Conservation (phyloP, 2,329 filamentous ascomycete species). For the Pleomassaria siparia region DNA sequence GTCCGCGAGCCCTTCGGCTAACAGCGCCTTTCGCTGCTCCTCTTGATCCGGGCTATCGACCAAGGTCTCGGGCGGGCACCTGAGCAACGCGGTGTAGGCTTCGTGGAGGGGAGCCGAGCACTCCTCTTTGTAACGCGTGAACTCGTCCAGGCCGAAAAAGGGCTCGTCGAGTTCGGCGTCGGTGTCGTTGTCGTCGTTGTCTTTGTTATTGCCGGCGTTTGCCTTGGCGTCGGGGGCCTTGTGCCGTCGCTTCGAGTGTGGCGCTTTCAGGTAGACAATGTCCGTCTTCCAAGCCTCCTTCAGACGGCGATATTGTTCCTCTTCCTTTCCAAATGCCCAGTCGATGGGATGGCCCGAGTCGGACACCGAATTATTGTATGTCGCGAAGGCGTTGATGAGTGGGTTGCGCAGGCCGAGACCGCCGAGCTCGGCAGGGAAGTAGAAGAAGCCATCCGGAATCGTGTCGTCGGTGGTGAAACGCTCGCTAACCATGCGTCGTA, state of each 20-base stretch:
- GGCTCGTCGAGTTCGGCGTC: slow-evolving; percentile 34
- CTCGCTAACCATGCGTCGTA: slow-evolving; percentile 44
- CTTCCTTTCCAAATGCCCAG: slow-evolving; percentile 26
- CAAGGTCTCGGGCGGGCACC: slow-evolving; percentile 31
- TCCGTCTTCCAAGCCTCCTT: slow-evolving; percentile 32
- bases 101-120: slow-evolving; percentile 34
- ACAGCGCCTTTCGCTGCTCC: slow-evolving; percentile 18
- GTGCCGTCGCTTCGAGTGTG: slow-evolving; percentile 6
- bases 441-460: slow-evolving; percentile 52
- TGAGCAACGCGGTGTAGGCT: slow-evolving; percentile 44
- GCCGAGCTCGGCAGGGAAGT: slow-evolving; percentile 50
- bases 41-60: slow-evolving; percentile 23
- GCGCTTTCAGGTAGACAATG: too few species aligned
- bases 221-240: slow-evolving; percentile 2
- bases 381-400: slow-evolving; percentile 46
- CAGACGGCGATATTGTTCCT: slow-evolving; percentile 38
- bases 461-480: slow-evolving; percentile 41
- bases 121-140: slow-evolving; percentile 46
- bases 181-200: slow-evolving; percentile 3
- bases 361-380: slow-evolving; percentile 31
- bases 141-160: slow-evolving; percentile 54
- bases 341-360: slow-evolving; percentile 16
- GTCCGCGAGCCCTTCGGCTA: slow-evolving; percentile 2
- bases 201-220: background rate
- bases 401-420: slow-evolving; percentile 53